Percentiles rank a stretch among this genome's conserved stretches.
These are phyloP conservation scores for Macadamia integrifolia DNA, from an alignment of 164 flowering plant species.

Conservation along the genomic window DNA sequence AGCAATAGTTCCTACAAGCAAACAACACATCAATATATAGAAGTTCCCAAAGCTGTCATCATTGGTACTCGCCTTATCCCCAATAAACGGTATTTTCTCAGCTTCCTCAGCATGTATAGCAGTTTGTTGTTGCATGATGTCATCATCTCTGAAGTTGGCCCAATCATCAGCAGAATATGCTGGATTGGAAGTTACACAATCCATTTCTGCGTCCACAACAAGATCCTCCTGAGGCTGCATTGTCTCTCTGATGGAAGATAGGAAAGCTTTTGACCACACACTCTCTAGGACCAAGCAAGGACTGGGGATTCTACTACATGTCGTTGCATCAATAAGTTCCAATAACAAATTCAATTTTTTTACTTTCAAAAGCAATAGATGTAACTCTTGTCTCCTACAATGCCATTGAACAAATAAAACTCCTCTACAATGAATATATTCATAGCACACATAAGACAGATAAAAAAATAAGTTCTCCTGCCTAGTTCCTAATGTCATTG, in stretches of 20 bases:
- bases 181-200: constrained; percentile 14
- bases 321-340: no score
- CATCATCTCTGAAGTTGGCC: constrained; percentile 52
- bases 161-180: constrained; percentile 33
- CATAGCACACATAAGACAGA: no score
- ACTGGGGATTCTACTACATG: no score
- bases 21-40: background rate
- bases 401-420: no score
- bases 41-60: background rate
- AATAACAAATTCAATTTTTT: no score
- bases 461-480: no score
- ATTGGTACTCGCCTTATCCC: constrained; percentile 56
- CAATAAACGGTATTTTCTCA: constrained; percentile 58
- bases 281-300: no score
- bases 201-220: constrained; percentile 21
- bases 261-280: no score
- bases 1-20: background rate
- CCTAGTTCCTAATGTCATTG: no score
- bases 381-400: no score
- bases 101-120: constrained; percentile 61
- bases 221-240: constrained; percentile 26
- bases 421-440: no score
- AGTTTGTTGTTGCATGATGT: constrained; percentile 68
- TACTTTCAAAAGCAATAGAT: no score
- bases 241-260: background rate